Evolutionary conservation across 1,139 yeast species (phyloP).

Genomic region (Blastobotrys buckinghamii): DNA sequence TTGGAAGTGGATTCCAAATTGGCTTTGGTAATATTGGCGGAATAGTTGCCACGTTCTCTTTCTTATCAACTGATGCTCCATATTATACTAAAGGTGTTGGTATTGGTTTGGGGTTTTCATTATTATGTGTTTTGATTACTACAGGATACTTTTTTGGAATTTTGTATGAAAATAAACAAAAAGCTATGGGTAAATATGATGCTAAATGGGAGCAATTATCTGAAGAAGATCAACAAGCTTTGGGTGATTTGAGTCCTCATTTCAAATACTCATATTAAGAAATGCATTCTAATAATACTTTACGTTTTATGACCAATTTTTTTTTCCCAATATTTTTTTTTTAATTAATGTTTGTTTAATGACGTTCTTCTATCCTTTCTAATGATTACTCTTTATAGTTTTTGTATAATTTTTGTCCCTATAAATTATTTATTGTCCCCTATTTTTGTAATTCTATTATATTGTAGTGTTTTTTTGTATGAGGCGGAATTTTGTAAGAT

Average conservation of each 20-base stretch:
- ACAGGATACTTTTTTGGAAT: slow-evolving; percentile 40
- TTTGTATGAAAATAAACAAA: slow-evolving; percentile 32
- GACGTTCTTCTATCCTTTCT: too few species aligned
- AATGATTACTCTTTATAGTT: too few species aligned
- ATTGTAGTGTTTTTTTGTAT: too few species aligned
- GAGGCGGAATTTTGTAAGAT: too few species aligned
- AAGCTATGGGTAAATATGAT: slow-evolving; percentile 31
- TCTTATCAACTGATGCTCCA: slow-evolving; percentile 54
- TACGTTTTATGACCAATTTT: too few species aligned
- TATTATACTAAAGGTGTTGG: slow-evolving; percentile 53
- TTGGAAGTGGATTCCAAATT: slow-evolving; percentile 70
- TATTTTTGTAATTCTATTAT: too few species aligned
- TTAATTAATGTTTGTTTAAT: too few species aligned
- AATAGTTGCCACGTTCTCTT: slow-evolving; percentile 51
- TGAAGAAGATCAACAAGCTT: slow-evolving; percentile 42
- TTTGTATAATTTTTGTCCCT: too few species aligned
- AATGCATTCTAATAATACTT: too few species aligned
- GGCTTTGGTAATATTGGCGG: slow-evolving; percentile 86
- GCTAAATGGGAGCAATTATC: slow-evolving; percentile 40
- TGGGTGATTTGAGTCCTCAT: slow-evolving; percentile 64
- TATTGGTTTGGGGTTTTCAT: slow-evolving; percentile 48
- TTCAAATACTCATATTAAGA: slow-evolving; percentile 43
- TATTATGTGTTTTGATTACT: slow-evolving; percentile 45
- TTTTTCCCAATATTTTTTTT: too few species aligned
- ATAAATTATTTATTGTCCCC: too few species aligned